Conservation (phyloP, 768 basidiomycete genomes). For the Mycena indigotica region DNA sequence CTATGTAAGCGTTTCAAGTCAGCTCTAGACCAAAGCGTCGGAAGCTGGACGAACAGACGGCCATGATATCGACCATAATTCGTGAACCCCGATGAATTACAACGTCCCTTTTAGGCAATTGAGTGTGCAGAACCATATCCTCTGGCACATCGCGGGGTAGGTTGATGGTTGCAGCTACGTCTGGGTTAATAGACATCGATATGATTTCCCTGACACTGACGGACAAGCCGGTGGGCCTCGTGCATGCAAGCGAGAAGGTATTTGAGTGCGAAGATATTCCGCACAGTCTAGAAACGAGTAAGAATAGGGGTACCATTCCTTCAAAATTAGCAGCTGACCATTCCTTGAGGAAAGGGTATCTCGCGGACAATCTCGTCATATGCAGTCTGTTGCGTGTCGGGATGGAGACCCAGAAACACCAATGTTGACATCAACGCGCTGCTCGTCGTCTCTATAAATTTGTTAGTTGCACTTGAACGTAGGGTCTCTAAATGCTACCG, state of each 20-base stretch:
- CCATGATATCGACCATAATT: constrained; percentile 23
- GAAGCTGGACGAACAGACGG: constrained; percentile 17
- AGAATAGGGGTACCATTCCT: neutral
- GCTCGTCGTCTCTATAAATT: constrained; percentile 32
- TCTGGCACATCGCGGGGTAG: constrained; percentile 7
- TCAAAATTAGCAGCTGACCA: neutral
- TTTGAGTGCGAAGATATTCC: neutral
- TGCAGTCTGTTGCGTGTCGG: constrained; percentile 33
- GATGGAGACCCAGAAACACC: constrained; percentile 33
- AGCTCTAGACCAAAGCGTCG: neutral
- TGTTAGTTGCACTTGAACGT: neutral
- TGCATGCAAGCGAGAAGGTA: constrained; percentile 14
- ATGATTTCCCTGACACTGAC: neutral
- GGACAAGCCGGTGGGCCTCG: constrained; percentile 15
- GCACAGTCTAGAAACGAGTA: constrained; percentile 5
- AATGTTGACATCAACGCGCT: constrained; percentile 32
- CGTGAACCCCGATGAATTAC: neutral
- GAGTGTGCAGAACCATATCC: constrained; percentile 1
- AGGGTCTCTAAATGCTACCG: constrained; percentile 22
- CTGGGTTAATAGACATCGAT: neutral
- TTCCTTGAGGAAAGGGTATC: neutral
- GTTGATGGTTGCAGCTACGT: constrained; percentile 5
- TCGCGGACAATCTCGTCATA: constrained; percentile 26
- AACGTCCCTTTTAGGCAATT: neutral
- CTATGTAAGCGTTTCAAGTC: neutral